Base-by-base conservation (phyloP, 169 alveolate genomes). In the Plasmodium gaboni region DNA sequence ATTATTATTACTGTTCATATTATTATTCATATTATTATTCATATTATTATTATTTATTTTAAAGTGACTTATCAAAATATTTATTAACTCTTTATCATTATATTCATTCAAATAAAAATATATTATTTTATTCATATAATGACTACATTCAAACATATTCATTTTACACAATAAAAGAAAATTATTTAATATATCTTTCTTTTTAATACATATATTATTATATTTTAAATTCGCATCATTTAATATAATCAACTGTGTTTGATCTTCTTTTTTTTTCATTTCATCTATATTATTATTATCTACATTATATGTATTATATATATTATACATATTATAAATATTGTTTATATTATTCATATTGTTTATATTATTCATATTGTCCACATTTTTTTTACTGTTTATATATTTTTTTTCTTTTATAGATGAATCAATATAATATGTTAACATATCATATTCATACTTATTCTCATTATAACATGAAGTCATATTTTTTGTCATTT, bases 41-140 rank as follows among this genome's bases (percentile, higher is more conserved):
- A 4, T 32, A 5, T 68, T 44, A 28, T 28, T 69, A 6, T 48
- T 65, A 60, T 19, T 80, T 28, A 68, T 17, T 72, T 80, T 80
- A 19, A 67, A 5, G 9, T 80, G 83, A 19, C 24, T 80, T 5
- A 71, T 44, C 68, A 80, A 68, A 17, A 80, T 28, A 61, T 32
- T 67, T n/a, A 80, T 26, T 67, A 80, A 19, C 10, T 80, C 90
- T 50, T 80, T 80, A 48, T 80, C 90, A 22, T 44, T 17, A 17
- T 53, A 80, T 51, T 68, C 68, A 60, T 80, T 80, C 32, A 80
- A 26, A 60, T 68, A 71, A 22, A 80, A 68, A 28, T 55, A 80
- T 13, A 69, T 42, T 1, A 80, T 19, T 44, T 55, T 38, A 60
- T 22, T 15, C 2, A 80, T 24, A 48, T 68, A 68, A 46, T 68